Percentiles rank a stretch among this genome's conserved stretches.
These are phyloP conservation scores for Udeniomyces megalosporus DNA, from an alignment of 768 basidiomycete species.

Conservation along the genomic window DNA sequence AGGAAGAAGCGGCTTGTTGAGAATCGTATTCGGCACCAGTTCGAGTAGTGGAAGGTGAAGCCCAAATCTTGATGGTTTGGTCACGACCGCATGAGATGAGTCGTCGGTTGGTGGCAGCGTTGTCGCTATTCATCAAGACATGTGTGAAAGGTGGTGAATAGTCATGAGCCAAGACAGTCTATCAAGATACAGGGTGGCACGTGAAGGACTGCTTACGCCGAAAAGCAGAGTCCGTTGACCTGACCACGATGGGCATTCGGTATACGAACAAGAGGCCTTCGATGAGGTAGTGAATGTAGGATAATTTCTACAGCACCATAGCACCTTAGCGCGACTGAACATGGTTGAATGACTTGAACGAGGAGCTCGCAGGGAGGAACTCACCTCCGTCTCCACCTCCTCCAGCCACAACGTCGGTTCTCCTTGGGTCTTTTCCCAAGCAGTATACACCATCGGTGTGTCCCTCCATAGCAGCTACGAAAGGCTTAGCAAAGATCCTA, in stretches of 20 bases:
- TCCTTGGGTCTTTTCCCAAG: conserved; percentile 49
- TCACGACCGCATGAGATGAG: conserved; percentile 30
- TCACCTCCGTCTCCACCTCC: conserved; percentile 91
- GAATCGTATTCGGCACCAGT: conserved; percentile 12
- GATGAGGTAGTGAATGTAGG: conserved; percentile 42
- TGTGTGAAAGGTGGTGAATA: neutral
- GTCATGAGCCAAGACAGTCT: neutral
- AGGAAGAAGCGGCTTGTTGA: neutral
- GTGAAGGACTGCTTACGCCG: conserved; percentile 15
- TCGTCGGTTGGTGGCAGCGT: conserved; percentile 25
- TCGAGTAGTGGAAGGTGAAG: conserved; percentile 24
- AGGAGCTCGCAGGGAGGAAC: conserved; percentile 27
- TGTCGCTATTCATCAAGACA: conserved; percentile 20
- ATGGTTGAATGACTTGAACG: too few species aligned
- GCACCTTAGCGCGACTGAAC: too few species aligned
- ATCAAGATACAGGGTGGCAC: neutral
- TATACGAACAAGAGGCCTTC: conserved; percentile 28
- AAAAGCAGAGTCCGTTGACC: conserved; percentile 30
- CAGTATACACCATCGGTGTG: conserved; percentile 90
- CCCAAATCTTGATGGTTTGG: conserved; percentile 30
- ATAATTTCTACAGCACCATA: conserved; percentile 46
- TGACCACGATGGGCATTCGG: conserved; percentile 30
- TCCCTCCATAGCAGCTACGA: conserved; percentile 74
- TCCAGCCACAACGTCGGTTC: conserved; percentile 64
- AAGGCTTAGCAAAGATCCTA: conserved; percentile 93